phyloP scores from a whole-genome alignment of 2,329 filamentous ascomycete genomes.

The Monosporascus sp. region DNA sequence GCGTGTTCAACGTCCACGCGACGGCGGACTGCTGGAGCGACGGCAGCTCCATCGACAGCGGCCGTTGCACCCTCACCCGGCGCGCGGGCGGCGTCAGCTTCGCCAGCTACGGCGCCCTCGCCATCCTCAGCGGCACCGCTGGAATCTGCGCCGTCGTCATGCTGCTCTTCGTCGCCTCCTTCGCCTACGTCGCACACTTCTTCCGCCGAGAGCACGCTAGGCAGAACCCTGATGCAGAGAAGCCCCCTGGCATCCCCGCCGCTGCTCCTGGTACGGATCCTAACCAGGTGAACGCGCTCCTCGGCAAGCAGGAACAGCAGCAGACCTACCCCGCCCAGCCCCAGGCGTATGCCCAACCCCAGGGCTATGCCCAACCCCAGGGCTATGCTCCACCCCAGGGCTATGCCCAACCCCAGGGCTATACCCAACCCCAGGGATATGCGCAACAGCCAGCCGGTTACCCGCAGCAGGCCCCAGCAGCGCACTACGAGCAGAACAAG shows the following conservation, averaged over 20 bases:
- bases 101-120: slow-evolving; percentile 30
- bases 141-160: slow-evolving; percentile 37
- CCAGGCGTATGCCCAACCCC: too few relatives aligned
- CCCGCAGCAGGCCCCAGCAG: background rate
- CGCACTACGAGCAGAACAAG: background rate
- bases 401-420: background rate
- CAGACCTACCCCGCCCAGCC: background rate
- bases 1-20: slow-evolving; percentile 29
- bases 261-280: slow-evolving; percentile 1
- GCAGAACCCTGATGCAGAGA: slow-evolving; percentile 18
- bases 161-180: slow-evolving; percentile 25
- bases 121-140: slow-evolving; percentile 34
- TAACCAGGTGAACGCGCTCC: background rate
- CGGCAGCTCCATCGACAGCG: slow-evolving; percentile 35
- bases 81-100: slow-evolving; percentile 30
- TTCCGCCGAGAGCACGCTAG: slow-evolving; percentile 22
- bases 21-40: slow-evolving; percentile 28
- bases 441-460: background rate
- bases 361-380: background rate
- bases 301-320: background rate
- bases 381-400: too few relatives aligned
- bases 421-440: background rate
- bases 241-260: slow-evolving; percentile 6
- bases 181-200: slow-evolving; percentile 27
- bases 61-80: slow-evolving; percentile 28